Evolutionary conservation across 1,284 basidiomycete species (phyloP), one percentile per base, ranked within the genome.

Genomic region (Leccinum pachyderme): DNA sequence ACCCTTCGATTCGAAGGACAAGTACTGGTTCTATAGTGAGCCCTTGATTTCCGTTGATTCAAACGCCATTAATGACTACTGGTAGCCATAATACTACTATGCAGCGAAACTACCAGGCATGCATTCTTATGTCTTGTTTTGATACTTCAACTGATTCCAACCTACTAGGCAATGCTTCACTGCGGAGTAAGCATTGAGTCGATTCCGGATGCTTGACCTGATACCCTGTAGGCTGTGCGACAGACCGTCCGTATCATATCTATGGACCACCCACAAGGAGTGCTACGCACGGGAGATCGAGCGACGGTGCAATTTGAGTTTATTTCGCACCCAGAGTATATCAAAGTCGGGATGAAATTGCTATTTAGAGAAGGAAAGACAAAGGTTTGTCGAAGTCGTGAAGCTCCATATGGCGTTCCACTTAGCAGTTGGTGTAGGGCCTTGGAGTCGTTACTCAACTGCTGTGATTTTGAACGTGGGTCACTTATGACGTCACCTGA

Each of bases 301-400:
- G 89, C 92, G 5, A 93, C 87, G 3, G 93, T 97, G 12, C 83
- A 85, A 28, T 97, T 98, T 63, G 92, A 95, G 71, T 94, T 95
- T 64, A 89, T 94, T 59, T 87, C 89, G 9, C 89, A 89, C 54
- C 90, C 93, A 1, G 95, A 97, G 75, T 95, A 86, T 68, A 78
- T 97, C 63, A 95, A 94, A 71, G 87, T 87, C 62, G 95, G 95
- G 7, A 93, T 93, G 84, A 91, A 95, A 70, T 78, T 97, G 29
- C 73, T 97, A 15, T 92, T 96, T 70, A 80, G 95, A 48, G 95
- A 97, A 72, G 94, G 93, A 5, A 93, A 93, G 76, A 95, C 93
- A 1, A 96, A 95, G 79, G 92, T 89, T 51, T 24, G 72, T 55
- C 28, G 25, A 52, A 43, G 27, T 43, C 25, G 12, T 52, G 27